phyloP scores from a whole-genome alignment of 1,284 basidiomycete genomes.

The Pseudomicrostroma phylloplanum region DNA sequence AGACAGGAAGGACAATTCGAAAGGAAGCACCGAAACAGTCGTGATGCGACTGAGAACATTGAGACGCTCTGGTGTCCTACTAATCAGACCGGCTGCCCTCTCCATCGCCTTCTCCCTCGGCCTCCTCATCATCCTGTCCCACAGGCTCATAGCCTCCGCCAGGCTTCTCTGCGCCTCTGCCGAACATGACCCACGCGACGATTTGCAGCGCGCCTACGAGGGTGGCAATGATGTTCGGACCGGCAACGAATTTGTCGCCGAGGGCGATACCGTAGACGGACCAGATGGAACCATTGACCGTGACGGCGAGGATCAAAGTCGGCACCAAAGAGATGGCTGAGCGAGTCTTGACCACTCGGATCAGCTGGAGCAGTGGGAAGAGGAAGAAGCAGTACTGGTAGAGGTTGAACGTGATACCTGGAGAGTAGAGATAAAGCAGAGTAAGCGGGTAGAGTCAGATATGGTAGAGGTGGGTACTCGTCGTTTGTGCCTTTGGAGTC shows the following conservation, averaged over 20 bases:
- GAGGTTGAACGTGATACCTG: constrained; percentile 7
- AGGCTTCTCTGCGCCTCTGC: neutral
- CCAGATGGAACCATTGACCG: constrained; percentile 4
- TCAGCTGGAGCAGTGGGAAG: constrained; percentile 3
- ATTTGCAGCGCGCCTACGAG: neutral
- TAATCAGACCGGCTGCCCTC: too few relatives aligned
- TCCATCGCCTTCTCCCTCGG: too few relatives aligned
- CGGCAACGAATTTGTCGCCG: neutral
- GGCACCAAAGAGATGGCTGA: neutral
- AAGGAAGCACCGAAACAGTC: too few relatives aligned
- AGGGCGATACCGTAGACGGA: constrained; percentile 3
- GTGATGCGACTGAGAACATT: too few relatives aligned
- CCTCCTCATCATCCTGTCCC: too few relatives aligned
- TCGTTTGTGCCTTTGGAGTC: neutral
- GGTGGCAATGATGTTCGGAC: neutral
- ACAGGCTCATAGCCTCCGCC: too few relatives aligned
- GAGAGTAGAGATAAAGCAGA: neutral
- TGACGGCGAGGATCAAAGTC: neutral
- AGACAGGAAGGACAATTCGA: too few relatives aligned
- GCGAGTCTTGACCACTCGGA: neutral
- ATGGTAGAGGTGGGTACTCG: neutral
- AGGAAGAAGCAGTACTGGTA: constrained; percentile 8
- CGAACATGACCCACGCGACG: neutral
- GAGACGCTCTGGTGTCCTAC: too few relatives aligned
- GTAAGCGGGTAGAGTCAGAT: neutral